Conservation (phyloP, 1,284 basidiomycete genomes). For the Ceratobasidium sp. region DNA sequence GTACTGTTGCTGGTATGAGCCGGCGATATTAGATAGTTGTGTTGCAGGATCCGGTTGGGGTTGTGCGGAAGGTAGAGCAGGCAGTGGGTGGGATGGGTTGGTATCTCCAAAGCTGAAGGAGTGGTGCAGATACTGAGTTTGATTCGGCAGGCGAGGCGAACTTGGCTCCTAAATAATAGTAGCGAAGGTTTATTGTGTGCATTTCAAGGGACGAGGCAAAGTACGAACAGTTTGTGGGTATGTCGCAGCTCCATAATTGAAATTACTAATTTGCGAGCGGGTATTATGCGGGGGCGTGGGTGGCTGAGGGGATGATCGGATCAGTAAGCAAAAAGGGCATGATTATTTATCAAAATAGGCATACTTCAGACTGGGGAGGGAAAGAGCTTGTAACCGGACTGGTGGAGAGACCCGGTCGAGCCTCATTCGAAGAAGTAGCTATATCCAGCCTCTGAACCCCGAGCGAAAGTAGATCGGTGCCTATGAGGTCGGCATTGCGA, state of each 20-base stretch:
- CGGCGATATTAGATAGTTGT: neutral
- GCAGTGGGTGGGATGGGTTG: neutral
- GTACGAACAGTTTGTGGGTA: constrained; percentile 16
- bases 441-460: neutral
- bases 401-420: neutral
- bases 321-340: too few relatives aligned
- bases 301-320: neutral
- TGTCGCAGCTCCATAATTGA: neutral
- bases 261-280: neutral
- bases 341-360: too few relatives aligned
- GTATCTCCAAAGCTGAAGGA: neutral
- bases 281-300: neutral
- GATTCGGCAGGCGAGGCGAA: neutral
- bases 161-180: neutral
- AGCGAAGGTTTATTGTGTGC: too few relatives aligned
- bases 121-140: neutral
- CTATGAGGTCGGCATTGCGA: neutral
- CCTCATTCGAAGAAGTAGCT: neutral
- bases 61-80: neutral
- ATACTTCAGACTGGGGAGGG: neutral
- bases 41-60: neutral
- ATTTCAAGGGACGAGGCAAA: neutral
- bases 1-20: neutral
- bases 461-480: neutral
- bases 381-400: neutral